Percentiles rank a stretch among this genome's conserved stretches.
These are phyloP conservation scores for Ammopiptanthus mongolicus DNA, from an alignment of 306 rosid species.

Conservation along the genomic window DNA sequence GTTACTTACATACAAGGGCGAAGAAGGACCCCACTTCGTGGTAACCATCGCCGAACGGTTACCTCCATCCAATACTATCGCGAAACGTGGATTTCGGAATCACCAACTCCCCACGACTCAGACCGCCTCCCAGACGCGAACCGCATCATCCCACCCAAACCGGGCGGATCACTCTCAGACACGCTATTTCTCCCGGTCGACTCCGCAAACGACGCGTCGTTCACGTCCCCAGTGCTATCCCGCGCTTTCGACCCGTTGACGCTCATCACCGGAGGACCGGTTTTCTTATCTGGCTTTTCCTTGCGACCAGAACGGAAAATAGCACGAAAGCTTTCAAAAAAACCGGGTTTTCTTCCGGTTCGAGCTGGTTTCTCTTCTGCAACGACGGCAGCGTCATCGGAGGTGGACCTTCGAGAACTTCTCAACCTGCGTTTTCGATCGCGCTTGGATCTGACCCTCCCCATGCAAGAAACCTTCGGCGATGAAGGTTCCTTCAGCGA, in stretches of 20 bases:
- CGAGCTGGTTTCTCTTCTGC: slow-evolving; percentile 24
- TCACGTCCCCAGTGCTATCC: slow-evolving; percentile 24
- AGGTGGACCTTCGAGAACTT: slow-evolving; percentile 20
- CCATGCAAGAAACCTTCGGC: slow-evolving; percentile 94
- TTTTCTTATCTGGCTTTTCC: slow-evolving; percentile 14
- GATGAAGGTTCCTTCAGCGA: slow-evolving; percentile 76
- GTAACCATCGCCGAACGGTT: slow-evolving; percentile 13
- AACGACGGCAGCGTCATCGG: not conserved
- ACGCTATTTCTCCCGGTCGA: slow-evolving; percentile 51
- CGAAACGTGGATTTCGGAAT: slow-evolving; percentile 43
- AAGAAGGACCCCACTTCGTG: slow-evolving; percentile 22
- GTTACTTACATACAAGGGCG: not conserved
- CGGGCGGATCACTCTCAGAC: slow-evolving; percentile 66
- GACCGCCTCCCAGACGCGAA: slow-evolving; percentile 84
- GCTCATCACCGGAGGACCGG: slow-evolving; percentile 7
- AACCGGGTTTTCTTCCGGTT: slow-evolving; percentile 40
- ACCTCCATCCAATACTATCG: not conserved
- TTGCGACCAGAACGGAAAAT: slow-evolving; percentile 48
- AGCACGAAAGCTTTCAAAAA: slow-evolving; percentile 47
- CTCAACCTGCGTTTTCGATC: slow-evolving; percentile 58
- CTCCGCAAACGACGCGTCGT: slow-evolving; percentile 40
- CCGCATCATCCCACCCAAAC: slow-evolving; percentile 66
- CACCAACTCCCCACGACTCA: slow-evolving; percentile 55
- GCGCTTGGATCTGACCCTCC: slow-evolving; percentile 79
- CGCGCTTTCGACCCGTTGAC: slow-evolving; percentile 1